These are phyloP conservation scores for Colletotrichum neosansevieriae DNA, from an alignment of 2,329 filamentous ascomycete species.

Conservation along the genomic window DNA sequence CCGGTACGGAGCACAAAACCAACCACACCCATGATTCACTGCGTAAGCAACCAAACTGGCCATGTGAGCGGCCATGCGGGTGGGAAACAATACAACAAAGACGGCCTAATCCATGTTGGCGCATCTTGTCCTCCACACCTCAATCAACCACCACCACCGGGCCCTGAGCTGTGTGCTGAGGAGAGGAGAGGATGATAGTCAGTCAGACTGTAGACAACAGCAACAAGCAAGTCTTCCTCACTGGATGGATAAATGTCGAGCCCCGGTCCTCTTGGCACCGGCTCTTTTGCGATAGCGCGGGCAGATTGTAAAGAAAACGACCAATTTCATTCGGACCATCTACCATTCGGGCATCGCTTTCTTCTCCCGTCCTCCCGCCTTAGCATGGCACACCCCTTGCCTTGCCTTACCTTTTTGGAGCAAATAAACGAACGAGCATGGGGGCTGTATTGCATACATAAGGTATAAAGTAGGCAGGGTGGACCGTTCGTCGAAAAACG, in stretches of 20 bases:
- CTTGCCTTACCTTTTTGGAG: background rate
- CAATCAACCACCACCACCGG: background rate
- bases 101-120: background rate
- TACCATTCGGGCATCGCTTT: constrained; percentile 29
- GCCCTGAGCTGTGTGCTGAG: background rate
- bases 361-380: constrained; percentile 36
- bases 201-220: constrained; percentile 4
- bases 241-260: constrained; percentile 38
- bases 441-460: background rate
- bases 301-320: background rate
- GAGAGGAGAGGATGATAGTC: background rate
- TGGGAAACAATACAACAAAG: background rate
- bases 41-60: constrained; percentile 28
- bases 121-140: constrained; percentile 9
- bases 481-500: background rate
- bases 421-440: background rate
- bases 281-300: constrained; percentile 11
- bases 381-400: constrained; percentile 7
- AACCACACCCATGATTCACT: constrained; percentile 21
- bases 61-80: constrained; percentile 32
- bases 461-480: constrained; percentile 28
- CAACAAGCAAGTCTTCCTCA: constrained; percentile 17
- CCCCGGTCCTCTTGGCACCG: constrained; percentile 17
- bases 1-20: background rate
- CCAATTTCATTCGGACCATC: constrained; percentile 39